Conservation (phyloP, 2,329 filamentous ascomycete species). For the Venturia carpophila region DNA sequence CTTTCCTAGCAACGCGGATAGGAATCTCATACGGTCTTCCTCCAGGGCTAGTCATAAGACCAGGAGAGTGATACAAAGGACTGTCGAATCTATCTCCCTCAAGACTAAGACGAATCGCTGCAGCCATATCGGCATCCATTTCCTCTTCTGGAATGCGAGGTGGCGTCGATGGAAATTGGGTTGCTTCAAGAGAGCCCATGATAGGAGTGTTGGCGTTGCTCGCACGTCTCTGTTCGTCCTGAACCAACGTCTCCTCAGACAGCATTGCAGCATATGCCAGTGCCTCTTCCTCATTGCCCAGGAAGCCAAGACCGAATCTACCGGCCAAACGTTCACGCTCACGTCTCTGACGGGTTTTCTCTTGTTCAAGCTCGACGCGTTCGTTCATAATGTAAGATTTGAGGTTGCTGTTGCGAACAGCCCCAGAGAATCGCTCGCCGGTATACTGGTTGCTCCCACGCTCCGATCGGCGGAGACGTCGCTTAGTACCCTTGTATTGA, state of each 20-base stretch:
- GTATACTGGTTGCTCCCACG: constrained; percentile 52
- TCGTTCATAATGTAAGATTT: constrained; percentile 71
- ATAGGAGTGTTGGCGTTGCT: constrained; percentile 31
- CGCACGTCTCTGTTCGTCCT: constrained; percentile 39
- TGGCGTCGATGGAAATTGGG: not conserved
- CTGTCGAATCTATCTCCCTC: constrained; percentile 20
- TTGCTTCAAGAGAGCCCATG: not conserved
- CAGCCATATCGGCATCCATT: constrained; percentile 48
- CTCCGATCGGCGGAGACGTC: constrained; percentile 64
- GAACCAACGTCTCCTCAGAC: constrained; percentile 50
- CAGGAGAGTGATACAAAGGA: not conserved
- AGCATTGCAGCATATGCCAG: constrained; percentile 55
- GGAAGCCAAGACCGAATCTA: constrained; percentile 75
- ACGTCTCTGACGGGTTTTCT: constrained; percentile 58
- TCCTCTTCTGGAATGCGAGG: constrained; percentile 11
- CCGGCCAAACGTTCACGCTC: constrained; percentile 64
- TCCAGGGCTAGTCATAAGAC: not conserved
- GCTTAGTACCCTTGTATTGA: constrained; percentile 67
- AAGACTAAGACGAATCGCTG: constrained; percentile 51
- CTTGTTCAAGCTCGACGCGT: constrained; percentile 66
- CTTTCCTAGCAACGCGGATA: constrained; percentile 37
- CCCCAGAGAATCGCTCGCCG: constrained; percentile 41
- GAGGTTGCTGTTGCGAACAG: constrained; percentile 51
- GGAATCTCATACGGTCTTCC: constrained; percentile 35
- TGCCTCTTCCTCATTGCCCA: constrained; percentile 54